Percentiles rank a stretch among this genome's conserved stretches.
These are phyloP conservation scores for Aquanectria penicillioides DNA, from an alignment of 2,329 filamentous ascomycete genomes.

Conservation along the genomic window DNA sequence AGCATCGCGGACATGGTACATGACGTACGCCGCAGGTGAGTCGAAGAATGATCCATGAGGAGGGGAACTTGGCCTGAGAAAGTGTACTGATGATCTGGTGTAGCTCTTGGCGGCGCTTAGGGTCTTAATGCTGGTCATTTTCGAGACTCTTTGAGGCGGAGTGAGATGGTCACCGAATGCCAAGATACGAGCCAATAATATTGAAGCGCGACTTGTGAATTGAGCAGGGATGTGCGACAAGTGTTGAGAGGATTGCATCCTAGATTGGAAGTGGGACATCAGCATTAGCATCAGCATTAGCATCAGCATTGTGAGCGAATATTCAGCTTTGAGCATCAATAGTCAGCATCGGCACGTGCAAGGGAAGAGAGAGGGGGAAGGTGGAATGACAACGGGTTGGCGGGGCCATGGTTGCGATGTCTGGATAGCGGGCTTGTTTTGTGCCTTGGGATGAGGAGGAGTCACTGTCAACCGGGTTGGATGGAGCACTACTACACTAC, in stretches of 20 bases:
- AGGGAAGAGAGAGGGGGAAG: background rate
- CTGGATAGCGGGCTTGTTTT: slow-evolving; percentile 11
- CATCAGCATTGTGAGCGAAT: too few relatives aligned
- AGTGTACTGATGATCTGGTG: slow-evolving; percentile 26
- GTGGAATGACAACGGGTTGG: background rate
- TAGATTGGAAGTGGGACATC: background rate
- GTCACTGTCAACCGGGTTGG: background rate
- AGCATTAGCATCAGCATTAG: background rate
- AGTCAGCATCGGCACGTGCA: background rate
- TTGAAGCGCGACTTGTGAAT: too few relatives aligned
- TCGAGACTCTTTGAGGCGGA: too few relatives aligned
- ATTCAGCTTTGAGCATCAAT: background rate
- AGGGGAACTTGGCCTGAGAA: background rate
- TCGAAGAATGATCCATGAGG: slow-evolving; percentile 30
- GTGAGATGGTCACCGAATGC: background rate
- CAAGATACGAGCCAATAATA: too few relatives aligned
- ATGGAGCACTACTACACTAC: background rate
- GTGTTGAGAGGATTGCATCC: background rate
- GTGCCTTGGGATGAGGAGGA: background rate
- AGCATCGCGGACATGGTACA: slow-evolving; percentile 84
- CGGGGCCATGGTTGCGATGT: background rate
- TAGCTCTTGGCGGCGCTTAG: slow-evolving; percentile 36
- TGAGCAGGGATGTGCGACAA: background rate
- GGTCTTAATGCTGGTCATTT: too few relatives aligned
- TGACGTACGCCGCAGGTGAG: slow-evolving; percentile 80